Conservation (phyloP, 2,329 filamentous ascomycete species). For the Madurella fahalii region DNA sequence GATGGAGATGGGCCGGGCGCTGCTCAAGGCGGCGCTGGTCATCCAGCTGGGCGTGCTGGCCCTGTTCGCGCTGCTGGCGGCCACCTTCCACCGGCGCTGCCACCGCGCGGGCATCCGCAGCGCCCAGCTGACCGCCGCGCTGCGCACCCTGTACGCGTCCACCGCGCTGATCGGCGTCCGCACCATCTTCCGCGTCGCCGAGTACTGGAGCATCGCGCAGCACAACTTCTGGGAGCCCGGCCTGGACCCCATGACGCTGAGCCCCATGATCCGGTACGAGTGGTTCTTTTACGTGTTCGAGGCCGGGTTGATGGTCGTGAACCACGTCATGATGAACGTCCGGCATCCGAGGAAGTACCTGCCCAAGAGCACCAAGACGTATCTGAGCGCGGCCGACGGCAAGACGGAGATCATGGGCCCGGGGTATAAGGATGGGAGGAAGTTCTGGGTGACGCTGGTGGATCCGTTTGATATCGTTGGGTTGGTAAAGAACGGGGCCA, state of each 20-base stretch:
- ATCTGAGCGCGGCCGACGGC: constrained; percentile 45
- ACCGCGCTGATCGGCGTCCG: constrained; percentile 47
- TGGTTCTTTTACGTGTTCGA: constrained; percentile 59
- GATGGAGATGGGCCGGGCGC: constrained; percentile 40
- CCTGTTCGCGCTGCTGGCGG: constrained; percentile 46
- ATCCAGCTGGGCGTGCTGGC: constrained; percentile 52
- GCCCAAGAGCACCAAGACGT: constrained; percentile 45
- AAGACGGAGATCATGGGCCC: constrained; percentile 45
- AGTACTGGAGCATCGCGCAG: constrained; percentile 50
- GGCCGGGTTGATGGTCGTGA: constrained; percentile 47
- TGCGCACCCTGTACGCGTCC: constrained; percentile 49
- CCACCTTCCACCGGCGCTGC: constrained; percentile 46
- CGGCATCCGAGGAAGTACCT: constrained; percentile 50
- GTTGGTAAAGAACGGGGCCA: constrained; percentile 20
- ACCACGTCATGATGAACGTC: constrained; percentile 46
- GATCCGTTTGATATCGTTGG: constrained; percentile 31
- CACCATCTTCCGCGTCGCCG: constrained; percentile 54
- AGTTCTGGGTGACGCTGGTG: constrained; percentile 38
- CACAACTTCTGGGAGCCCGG: constrained; percentile 38
- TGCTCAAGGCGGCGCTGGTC: constrained; percentile 50
- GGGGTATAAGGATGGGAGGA: constrained; percentile 46
- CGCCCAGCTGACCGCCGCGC: constrained; percentile 32
- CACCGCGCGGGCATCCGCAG: constrained; percentile 33
- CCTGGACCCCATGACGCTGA: constrained; percentile 36
- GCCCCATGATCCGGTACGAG: constrained; percentile 49